Percentiles rank a stretch among this genome's conserved stretches.
Conservation (phyloP, 495 filamentous ascomycete genomes). For the Hypoxylon fragiforme region DNA sequence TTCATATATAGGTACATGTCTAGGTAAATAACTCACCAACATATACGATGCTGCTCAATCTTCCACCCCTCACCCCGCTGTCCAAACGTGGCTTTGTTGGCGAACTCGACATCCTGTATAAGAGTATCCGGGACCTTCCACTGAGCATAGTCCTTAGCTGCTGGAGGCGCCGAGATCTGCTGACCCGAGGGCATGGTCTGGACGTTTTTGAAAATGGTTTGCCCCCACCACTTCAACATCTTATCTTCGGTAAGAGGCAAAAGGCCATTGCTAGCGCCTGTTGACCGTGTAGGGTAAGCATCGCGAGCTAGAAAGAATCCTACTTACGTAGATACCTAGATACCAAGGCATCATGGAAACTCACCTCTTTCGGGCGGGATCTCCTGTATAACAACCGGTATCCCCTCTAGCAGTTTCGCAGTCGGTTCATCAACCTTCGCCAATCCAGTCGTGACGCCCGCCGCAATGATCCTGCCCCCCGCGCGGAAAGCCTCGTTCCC, state of each 20-base stretch:
- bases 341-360: neutral
- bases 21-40: conserved; percentile 37
- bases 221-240: conserved; percentile 57
- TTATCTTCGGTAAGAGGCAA: conserved; percentile 44
- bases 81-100: conserved; percentile 33
- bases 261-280: conserved; percentile 37
- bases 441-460: conserved; percentile 58
- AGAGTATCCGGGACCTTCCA: conserved; percentile 51
- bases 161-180: conserved; percentile 54
- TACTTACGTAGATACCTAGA: too few species aligned
- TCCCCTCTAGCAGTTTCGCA: conserved; percentile 32
- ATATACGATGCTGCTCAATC: conserved; percentile 38
- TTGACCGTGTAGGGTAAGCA: neutral
- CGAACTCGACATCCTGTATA: conserved; percentile 33
- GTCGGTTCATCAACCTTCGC: conserved; percentile 38
- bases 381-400: conserved; percentile 44
- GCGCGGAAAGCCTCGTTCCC: conserved; percentile 50
- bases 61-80: conserved; percentile 17
- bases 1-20: neutral
- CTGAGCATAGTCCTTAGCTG: conserved; percentile 45
- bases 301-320: too few species aligned
- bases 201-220: conserved; percentile 57
- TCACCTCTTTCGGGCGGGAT: conserved; percentile 30
- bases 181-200: conserved; percentile 43
- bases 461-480: conserved; percentile 57